These are phyloP conservation scores for Penicillium crystallinum DNA, from an alignment of 495 filamentous ascomycete genomes.

Conservation along the genomic window DNA sequence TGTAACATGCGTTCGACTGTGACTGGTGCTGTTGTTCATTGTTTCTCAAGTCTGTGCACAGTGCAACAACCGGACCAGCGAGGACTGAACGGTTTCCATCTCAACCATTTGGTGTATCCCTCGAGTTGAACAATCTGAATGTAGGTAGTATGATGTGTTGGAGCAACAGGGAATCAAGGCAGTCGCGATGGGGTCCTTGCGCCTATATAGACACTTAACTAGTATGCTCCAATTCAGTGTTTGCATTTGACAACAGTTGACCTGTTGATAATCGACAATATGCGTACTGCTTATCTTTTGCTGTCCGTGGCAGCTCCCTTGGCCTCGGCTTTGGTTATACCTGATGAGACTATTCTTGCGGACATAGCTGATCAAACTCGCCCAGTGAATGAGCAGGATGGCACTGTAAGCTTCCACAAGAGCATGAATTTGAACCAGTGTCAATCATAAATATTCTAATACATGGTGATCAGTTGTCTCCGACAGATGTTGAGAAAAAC, in stretches of 20 bases:
- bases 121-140: not conserved
- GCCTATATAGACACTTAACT: not conserved
- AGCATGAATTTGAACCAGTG: not conserved
- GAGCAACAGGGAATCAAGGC: not conserved
- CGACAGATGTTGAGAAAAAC: not conserved
- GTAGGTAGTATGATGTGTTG: not conserved
- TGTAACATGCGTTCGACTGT: not conserved
- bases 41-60: not conserved
- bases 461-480: not conserved
- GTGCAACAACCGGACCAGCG: not conserved
- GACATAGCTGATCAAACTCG: slow-evolving; percentile 13
- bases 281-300: slow-evolving; percentile 40
- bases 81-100: not conserved
- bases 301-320: slow-evolving; percentile 51
- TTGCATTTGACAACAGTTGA: not conserved
- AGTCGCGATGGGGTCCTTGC: not conserved
- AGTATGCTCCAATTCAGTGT: not conserved
- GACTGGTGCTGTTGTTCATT: not conserved
- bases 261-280: slow-evolving; percentile 15
- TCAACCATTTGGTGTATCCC: not conserved
- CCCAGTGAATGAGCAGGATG: not conserved
- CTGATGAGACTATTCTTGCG: slow-evolving; percentile 44
- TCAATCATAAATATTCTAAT: not conserved
- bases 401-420: not conserved
- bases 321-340: slow-evolving; percentile 55